Evolutionary conservation across 805 yeast species (phyloP).

Genomic region (Nematodospora valgi): DNA sequence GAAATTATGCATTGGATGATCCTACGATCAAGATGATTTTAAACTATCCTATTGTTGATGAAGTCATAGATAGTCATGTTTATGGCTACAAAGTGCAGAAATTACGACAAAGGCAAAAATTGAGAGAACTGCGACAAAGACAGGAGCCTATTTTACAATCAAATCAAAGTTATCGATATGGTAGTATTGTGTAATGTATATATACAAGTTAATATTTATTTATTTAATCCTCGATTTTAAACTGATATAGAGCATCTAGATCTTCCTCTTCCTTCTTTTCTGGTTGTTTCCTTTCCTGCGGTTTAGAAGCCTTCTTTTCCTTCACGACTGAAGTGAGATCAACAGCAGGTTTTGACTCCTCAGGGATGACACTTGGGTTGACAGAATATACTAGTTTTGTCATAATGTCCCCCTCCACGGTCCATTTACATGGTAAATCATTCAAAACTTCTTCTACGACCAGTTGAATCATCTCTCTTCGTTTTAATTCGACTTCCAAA

Average conservation of each 20-base stretch:
- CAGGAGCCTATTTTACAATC: background rate
- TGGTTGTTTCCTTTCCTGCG: constrained; percentile 11
- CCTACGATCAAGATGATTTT: constrained; percentile 29
- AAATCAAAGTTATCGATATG: constrained; percentile 19
- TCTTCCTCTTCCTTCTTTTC: constrained; percentile 24
- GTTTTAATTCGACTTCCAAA: constrained; percentile 17
- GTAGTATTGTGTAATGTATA: constrained; percentile 23
- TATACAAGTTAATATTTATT: background rate
- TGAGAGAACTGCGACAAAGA: constrained; percentile 7
- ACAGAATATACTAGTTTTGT: constrained; percentile 17
- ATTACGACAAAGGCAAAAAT: constrained; percentile 19
- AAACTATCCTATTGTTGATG: constrained; percentile 45
- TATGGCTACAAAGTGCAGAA: constrained; percentile 41
- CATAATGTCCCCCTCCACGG: constrained; percentile 12
- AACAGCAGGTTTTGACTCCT: background rate
- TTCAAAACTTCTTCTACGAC: constrained; percentile 24
- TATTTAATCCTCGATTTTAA: background rate
- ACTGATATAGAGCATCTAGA: too few relatives aligned
- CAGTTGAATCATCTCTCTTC: constrained; percentile 27
- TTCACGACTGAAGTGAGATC: constrained; percentile 7
- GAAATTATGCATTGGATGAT: constrained; percentile 33
- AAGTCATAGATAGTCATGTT: constrained; percentile 35
- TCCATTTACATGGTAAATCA: constrained; percentile 15
- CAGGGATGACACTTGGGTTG: too few relatives aligned
- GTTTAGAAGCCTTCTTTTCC: constrained; percentile 15